These are phyloP conservation scores for Kodamaea fukazawae DNA, from an alignment of 805 yeast species.

Conservation along the genomic window DNA sequence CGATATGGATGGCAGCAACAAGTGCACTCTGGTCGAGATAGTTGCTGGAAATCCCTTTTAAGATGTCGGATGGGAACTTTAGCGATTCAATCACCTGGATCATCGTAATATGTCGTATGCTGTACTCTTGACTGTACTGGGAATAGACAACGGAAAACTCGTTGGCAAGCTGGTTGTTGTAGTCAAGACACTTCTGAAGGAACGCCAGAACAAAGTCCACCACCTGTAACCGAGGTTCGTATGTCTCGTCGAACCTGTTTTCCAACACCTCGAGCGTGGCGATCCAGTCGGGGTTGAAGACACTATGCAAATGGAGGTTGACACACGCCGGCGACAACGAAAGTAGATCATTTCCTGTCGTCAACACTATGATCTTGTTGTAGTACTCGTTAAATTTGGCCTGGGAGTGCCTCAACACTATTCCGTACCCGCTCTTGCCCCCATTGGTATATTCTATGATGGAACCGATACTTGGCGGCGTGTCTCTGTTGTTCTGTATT, in stretches of 20 bases:
- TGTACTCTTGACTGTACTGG: conserved; percentile 17
- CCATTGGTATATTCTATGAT: conserved; percentile 31
- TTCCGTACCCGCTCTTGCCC: conserved; percentile 25
- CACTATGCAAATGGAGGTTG: conserved; percentile 28
- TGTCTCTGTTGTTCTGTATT: conserved; percentile 13
- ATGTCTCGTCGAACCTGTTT: conserved; percentile 21
- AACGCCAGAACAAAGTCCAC: conserved; percentile 26
- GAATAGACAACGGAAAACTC: conserved; percentile 22
- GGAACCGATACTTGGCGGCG: conserved; percentile 33
- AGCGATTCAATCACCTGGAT: conserved; percentile 15
- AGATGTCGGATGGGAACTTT: conserved; percentile 13
- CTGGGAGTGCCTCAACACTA: conserved; percentile 31
- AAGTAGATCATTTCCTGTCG: conserved; percentile 28
- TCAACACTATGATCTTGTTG: conserved; percentile 32
- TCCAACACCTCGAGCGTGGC: conserved; percentile 16
- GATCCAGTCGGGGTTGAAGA: conserved; percentile 23
- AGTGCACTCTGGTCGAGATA: conserved; percentile 29
- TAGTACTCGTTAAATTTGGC: conserved; percentile 33
- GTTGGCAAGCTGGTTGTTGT: conserved; percentile 12
- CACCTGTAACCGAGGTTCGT: conserved; percentile 17
- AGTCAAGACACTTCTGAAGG: conserved; percentile 16
- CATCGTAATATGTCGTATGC: conserved; percentile 16
- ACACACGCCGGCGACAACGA: conserved; percentile 27
- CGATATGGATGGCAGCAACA: conserved; percentile 28
- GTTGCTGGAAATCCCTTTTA: conserved; percentile 13